Conservation (phyloP, 495 filamentous ascomycete genomes). For the Hypoxylon fragiforme region DNA sequence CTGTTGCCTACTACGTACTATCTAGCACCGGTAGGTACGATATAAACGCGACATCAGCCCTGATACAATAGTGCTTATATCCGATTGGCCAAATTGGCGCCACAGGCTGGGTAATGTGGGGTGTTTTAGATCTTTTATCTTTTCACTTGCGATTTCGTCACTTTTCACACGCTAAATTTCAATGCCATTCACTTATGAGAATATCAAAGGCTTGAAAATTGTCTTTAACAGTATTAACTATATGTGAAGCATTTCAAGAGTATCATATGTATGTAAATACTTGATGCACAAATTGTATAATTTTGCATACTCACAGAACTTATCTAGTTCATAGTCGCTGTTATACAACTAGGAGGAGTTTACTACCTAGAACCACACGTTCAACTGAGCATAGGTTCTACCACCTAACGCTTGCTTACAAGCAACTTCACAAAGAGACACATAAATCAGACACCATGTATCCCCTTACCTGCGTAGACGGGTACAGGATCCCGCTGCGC, state of each 20-base stretch:
- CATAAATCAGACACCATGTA: constrained; percentile 49
- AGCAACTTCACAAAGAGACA: not conserved
- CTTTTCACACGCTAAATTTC: not conserved
- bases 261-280: too few relatives aligned
- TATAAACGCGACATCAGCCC: constrained; percentile 31
- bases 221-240: too few relatives aligned
- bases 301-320: too few relatives aligned
- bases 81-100: constrained; percentile 11
- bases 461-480: constrained; percentile 43
- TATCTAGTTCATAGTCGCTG: too few relatives aligned
- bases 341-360: too few relatives aligned
- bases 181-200: not conserved
- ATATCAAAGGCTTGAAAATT: too few relatives aligned
- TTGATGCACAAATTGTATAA: too few relatives aligned
- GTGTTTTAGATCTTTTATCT: constrained; percentile 1
- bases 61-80: not conserved
- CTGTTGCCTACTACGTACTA: too few relatives aligned
- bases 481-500: constrained; percentile 47
- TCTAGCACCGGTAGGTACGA: too few relatives aligned
- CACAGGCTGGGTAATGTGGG: constrained; percentile 5
- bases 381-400: too few relatives aligned
- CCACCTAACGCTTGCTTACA: not conserved
- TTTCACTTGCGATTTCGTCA: constrained; percentile 9
- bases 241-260: too few relatives aligned
- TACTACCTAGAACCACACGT: too few relatives aligned